Evolutionary conservation across 2,329 filamentous ascomycete genomes (phyloP).

Genomic region (Calonectria multiphialidica): DNA sequence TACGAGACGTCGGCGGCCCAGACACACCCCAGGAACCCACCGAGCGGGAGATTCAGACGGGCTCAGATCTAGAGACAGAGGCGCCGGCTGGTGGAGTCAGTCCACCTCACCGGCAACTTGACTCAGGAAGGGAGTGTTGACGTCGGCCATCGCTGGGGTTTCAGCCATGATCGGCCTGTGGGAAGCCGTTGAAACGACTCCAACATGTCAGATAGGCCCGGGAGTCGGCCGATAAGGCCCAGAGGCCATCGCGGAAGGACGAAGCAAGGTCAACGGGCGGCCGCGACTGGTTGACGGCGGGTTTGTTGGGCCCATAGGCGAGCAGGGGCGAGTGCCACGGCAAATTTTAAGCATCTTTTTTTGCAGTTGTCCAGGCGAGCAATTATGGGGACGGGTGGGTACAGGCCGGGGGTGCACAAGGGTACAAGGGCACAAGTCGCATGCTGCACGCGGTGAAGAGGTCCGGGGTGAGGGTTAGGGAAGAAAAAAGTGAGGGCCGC

Average conservation of each 20-base stretch:
- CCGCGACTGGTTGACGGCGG: slow-evolving; percentile 19
- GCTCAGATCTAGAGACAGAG: slow-evolving; percentile 11
- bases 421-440: no score
- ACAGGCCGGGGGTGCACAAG: background rate
- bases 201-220: background rate
- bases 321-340: background rate
- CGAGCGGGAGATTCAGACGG: slow-evolving; percentile 22
- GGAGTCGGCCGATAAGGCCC: slow-evolving; percentile 25
- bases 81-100: slow-evolving; percentile 17
- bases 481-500: background rate
- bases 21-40: slow-evolving; percentile 3
- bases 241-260: slow-evolving; percentile 15
- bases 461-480: background rate
- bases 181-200: slow-evolving; percentile 6
- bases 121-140: slow-evolving; percentile 5
- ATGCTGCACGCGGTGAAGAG: background rate
- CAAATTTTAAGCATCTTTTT: slow-evolving; percentile 12
- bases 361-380: background rate
- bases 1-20: slow-evolving; percentile 27
- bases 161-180: slow-evolving; percentile 8
- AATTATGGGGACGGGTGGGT: background rate
- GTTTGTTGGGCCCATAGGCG: background rate
- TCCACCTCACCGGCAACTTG: slow-evolving; percentile 8
- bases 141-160: slow-evolving; percentile 18
- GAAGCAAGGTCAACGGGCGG: background rate